phyloP scores from a whole-genome alignment of 2,329 filamentous ascomycete species.

The Penicillium sp. region DNA sequence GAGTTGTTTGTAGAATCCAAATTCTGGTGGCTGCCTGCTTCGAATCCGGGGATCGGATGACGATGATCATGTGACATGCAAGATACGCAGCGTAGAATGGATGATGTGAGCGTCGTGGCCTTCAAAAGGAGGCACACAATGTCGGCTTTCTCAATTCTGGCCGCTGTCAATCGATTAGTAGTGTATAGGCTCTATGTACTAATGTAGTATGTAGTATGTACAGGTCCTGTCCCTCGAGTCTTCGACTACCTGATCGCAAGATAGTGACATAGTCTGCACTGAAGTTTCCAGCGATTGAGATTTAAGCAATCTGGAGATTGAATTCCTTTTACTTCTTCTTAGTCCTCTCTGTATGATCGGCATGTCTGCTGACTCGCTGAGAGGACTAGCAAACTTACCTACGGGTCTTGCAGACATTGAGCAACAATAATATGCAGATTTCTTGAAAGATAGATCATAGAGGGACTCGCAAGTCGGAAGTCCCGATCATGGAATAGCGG shows the following conservation, averaged over 20 bases:
- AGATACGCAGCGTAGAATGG: not conserved
- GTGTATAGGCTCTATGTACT: too few species aligned
- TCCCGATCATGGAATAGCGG: not conserved
- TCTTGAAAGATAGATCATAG: too few species aligned
- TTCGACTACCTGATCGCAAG: too few species aligned
- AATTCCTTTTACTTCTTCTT: too few species aligned
- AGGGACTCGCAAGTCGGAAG: too few species aligned
- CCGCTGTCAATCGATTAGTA: not conserved
- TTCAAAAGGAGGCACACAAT: not conserved
- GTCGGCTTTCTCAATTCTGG: not conserved
- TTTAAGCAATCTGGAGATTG: too few species aligned
- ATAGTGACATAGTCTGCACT: too few species aligned
- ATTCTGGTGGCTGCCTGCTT: constrained; percentile 16
- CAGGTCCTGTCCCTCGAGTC: too few species aligned
- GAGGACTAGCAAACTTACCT: not conserved
- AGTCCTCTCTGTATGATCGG: not conserved
- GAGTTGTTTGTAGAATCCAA: not conserved
- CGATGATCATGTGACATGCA: constrained; percentile 23
- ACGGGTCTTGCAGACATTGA: not conserved
- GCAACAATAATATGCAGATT: too few species aligned
- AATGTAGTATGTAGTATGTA: too few species aligned
- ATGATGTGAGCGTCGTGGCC: not conserved
- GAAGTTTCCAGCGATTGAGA: too few species aligned
- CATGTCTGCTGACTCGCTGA: not conserved
- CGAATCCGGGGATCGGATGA: constrained; percentile 16